These are phyloP conservation scores for Xenoacremonium recifei DNA, from an alignment of 2,329 filamentous ascomycete genomes.

Conservation along the genomic window DNA sequence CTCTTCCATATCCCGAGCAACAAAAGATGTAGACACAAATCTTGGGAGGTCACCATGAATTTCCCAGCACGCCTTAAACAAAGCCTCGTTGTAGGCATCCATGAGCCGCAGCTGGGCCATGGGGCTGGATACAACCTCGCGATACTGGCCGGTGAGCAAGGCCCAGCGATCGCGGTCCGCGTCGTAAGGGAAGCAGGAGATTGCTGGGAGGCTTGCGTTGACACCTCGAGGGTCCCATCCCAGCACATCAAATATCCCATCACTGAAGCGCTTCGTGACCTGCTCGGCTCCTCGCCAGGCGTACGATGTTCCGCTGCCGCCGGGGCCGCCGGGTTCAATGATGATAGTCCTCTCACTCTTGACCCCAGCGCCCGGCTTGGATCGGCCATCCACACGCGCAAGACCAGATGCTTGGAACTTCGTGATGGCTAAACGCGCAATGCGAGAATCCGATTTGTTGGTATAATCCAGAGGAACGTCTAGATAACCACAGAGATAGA, in stretches of 20 bases:
- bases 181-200: conserved; percentile 46
- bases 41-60: conserved; percentile 43
- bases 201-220: conserved; percentile 43
- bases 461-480: conserved; percentile 49
- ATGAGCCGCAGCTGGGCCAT: conserved; percentile 39
- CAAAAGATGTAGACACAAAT: conserved; percentile 46
- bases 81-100: conserved; percentile 47
- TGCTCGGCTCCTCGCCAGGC: conserved; percentile 37
- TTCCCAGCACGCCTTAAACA: conserved; percentile 42
- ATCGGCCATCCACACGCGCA: conserved; percentile 19
- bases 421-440: conserved; percentile 46
- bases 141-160: conserved; percentile 37
- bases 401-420: conserved; percentile 49
- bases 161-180: conserved; percentile 47
- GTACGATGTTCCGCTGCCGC: conserved; percentile 44
- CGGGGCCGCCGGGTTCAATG: conserved; percentile 50
- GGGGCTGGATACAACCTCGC: conserved; percentile 33
- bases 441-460: conserved; percentile 41
- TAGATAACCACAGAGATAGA: conserved; percentile 48
- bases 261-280: conserved; percentile 40
- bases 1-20: conserved; percentile 48
- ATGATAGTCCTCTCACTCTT: conserved; percentile 49
- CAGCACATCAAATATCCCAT: conserved; percentile 44
- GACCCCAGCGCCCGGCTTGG: conserved; percentile 19
- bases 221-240: conserved; percentile 57